Base-by-base conservation (phyloP, 768 basidiomycete genomes). In the Agrocybe chaxingu region DNA sequence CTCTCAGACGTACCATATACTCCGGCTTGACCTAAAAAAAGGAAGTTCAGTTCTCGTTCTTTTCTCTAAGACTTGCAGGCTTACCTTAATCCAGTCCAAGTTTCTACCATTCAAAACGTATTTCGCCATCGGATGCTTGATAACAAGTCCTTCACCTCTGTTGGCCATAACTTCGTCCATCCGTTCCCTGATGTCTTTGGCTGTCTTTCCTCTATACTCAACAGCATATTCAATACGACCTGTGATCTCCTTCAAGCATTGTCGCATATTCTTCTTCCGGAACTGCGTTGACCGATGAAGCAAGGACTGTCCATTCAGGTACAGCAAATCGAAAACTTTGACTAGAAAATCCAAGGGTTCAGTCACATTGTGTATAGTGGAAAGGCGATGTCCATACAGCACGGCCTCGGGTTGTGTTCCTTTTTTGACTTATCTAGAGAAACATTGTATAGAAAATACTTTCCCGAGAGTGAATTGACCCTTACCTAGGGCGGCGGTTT, bases 291-390 rank as follows among this genome's bases (percentile, higher is more conserved):
- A 81, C 57, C 78, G 83, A 47, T 85, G 76, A 42, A 93, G 75
- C 2, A 96, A 77, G 3, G 86, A 85, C 62, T 78, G 76, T n/a
- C 86, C 87, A 56, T 95, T 94, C 51, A 97, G 76, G 62, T 89
- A 93, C 0, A 99, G 73, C 16, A 98, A 73, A 66, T 99, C 97
- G 62, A 99, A 98, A 8, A 98, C 81, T 68, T 97, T 98, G 80
- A 97, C 95, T 98, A 54, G 1, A 10, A 34, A 43, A 35, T 12
- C 29, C n/a, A 36, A 35, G 24, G 41, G 41, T 13, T 24, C 18
- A n/a, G n/a, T 45, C 12, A 51, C 18, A 31, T 8, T 4, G 18
- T 3, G 34, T 47, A 18, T 33, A 30, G 29, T 33, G 32, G 13
- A 51, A 9, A 8, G 30, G 16, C n/a, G 13, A 37, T n/a, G 29